These are phyloP conservation scores for Huntiella bhutanensis DNA, from an alignment of 2,329 filamentous ascomycete genomes.

Conservation along the genomic window DNA sequence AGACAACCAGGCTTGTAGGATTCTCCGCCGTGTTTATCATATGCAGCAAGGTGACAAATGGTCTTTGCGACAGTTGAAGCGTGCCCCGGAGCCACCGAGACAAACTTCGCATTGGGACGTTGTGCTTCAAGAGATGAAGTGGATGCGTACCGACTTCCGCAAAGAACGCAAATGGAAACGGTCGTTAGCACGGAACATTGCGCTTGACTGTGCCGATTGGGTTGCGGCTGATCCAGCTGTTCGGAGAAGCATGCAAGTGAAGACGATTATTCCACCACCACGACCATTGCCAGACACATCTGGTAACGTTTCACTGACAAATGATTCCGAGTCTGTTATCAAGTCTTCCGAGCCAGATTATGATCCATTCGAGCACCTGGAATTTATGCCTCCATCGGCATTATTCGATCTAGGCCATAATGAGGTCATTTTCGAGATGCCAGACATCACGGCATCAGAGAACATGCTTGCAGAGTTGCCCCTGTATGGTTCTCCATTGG, in stretches of 20 bases:
- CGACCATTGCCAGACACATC: conserved; percentile 10
- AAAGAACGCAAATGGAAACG: conserved; percentile 92
- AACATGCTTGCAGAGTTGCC: conserved; percentile 65
- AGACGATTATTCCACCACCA: conserved; percentile 29
- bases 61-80: conserved; percentile 77
- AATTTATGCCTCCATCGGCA: conserved; percentile 48
- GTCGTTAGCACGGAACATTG: conserved; percentile 59
- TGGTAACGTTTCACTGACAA: conserved; percentile 23
- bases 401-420: conserved; percentile 70
- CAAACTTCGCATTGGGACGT: conserved; percentile 70
- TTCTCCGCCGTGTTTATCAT: conserved; percentile 72
- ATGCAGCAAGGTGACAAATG: conserved; percentile 82
- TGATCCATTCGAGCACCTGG: conserved; percentile 17
- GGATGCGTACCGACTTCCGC: conserved; percentile 93
- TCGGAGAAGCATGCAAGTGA: conserved; percentile 49
- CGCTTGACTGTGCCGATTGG: conserved; percentile 70
- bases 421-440: conserved; percentile 62
- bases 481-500: conserved; percentile 49
- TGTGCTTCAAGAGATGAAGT: conserved; percentile 78
- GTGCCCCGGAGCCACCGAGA: conserved; percentile 60
- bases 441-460: conserved; percentile 55
- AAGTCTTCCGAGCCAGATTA: conserved; percentile 7
- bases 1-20: conserved; percentile 73
- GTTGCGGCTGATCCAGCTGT: conserved; percentile 44
- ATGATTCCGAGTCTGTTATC: conserved; percentile 21